Conservation (phyloP, 192 early-diverging fungal species). For the Phlyctochytrium planicorne region DNA sequence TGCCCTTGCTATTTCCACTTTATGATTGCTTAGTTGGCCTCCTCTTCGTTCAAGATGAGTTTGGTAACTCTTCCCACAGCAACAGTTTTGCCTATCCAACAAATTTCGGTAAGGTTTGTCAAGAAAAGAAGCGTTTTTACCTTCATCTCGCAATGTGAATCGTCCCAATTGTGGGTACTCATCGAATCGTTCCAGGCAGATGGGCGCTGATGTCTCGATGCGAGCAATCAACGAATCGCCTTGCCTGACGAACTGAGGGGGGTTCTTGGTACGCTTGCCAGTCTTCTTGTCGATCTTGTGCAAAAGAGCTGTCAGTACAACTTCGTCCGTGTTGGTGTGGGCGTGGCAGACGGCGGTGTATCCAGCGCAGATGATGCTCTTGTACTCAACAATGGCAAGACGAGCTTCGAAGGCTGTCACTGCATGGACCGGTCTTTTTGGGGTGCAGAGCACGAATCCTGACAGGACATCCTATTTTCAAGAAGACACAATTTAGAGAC, state of each 20-base stretch:
- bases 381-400: conserved; percentile 87
- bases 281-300: conserved; percentile 95
- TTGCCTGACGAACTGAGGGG: conserved; percentile 93
- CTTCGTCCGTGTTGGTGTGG: conserved; percentile 87
- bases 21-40: no score
- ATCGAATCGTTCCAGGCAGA: conserved; percentile 85
- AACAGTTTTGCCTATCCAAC: conserved; percentile 70
- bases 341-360: conserved; percentile 92
- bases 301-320: conserved; percentile 75
- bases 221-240: conserved; percentile 85
- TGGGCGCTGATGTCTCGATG: conserved; percentile 70
- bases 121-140: conserved; percentile 44
- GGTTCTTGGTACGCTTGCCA: conserved; percentile 79
- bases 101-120: conserved; percentile 10
- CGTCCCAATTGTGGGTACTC: conserved; percentile 90
- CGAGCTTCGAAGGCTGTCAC: conserved; percentile 83
- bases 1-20: no score
- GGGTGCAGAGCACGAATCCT: conserved; percentile 85
- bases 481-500: background rate
- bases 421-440: conserved; percentile 75
- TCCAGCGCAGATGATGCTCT: conserved; percentile 95
- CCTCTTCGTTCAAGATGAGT: conserved; percentile 53
- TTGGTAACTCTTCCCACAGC: conserved; percentile 95
- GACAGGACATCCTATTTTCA: conserved; percentile 64
- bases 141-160: conserved; percentile 98